These are phyloP conservation scores for Xylogone sp. DNA, from an alignment of 2,329 filamentous ascomycete species.

Conservation along the genomic window DNA sequence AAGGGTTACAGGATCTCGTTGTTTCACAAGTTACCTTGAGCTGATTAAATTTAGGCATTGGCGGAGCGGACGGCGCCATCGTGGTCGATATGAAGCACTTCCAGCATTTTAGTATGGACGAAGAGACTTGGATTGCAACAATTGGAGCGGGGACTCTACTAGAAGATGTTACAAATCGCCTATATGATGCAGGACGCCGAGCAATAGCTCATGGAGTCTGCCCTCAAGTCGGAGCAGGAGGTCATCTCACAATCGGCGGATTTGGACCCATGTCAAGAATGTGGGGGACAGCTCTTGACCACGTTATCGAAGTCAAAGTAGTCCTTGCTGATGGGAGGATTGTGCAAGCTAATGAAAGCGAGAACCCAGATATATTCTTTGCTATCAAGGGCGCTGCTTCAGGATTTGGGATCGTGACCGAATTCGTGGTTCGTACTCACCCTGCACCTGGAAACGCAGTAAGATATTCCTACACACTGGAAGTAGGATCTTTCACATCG, in stretches of 20 bases:
- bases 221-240: conserved; percentile 54
- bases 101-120: conserved; percentile 49
- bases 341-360: conserved; percentile 20
- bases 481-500: conserved; percentile 42
- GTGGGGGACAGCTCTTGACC: conserved; percentile 48
- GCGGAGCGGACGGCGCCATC: conserved; percentile 46
- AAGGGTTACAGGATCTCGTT: neutral
- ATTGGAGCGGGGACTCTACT: conserved; percentile 52
- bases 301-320: conserved; percentile 42
- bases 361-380: conserved; percentile 27
- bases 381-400: conserved; percentile 30
- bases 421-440: conserved; percentile 40
- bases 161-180: conserved; percentile 44
- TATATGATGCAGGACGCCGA: conserved; percentile 49
- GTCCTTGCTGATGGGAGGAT: conserved; percentile 34
- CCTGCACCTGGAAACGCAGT: conserved; percentile 52
- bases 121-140: conserved; percentile 47
- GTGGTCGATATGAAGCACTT: conserved; percentile 53
- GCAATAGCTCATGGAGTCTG: conserved; percentile 59
- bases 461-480: conserved; percentile 54
- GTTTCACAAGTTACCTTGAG: neutral
- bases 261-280: conserved; percentile 39
- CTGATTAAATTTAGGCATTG: conserved; percentile 31
- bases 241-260: conserved; percentile 50
- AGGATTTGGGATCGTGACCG: conserved; percentile 32